These are phyloP conservation scores for Elsinoe perseae DNA, from an alignment of 2,329 filamentous ascomycete genomes.

Conservation along the genomic window DNA sequence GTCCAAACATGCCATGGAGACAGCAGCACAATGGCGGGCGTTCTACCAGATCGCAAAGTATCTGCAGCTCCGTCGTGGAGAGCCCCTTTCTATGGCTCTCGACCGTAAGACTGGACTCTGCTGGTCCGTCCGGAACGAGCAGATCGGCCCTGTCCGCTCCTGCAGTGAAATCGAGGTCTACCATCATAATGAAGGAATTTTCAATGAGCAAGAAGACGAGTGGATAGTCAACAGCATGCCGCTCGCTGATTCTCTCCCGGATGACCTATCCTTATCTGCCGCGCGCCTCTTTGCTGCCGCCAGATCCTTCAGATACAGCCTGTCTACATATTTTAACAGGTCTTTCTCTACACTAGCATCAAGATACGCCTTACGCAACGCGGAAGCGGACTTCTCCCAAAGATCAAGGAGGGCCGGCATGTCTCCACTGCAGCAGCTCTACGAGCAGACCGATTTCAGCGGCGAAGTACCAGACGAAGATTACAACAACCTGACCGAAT, in stretches of 20 bases:
- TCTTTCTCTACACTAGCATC: constrained; percentile 26
- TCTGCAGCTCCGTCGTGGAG: constrained; percentile 75
- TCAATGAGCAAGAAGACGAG: constrained; percentile 28
- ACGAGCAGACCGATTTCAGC: constrained; percentile 69
- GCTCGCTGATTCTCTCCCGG: constrained; percentile 19
- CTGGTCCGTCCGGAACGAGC: constrained; percentile 79
- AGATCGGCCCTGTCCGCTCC: constrained; percentile 67
- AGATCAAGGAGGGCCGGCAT: constrained; percentile 8
- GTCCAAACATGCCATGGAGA: constrained; percentile 62
- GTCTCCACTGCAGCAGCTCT: constrained; percentile 62
- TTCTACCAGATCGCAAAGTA: constrained; percentile 83
- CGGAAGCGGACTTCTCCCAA: constrained; percentile 11
- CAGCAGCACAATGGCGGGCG: constrained; percentile 78
- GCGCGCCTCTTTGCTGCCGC: constrained; percentile 22
- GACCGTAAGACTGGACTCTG: constrained; percentile 64
- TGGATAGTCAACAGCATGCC: constrained; percentile 21
- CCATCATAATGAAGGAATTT: constrained; percentile 54
- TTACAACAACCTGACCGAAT: constrained; percentile 59
- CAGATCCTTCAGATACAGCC: constrained; percentile 20
- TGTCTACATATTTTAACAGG: constrained; percentile 22
- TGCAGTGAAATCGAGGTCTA: constrained; percentile 73
- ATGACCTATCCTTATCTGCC: constrained; percentile 16
- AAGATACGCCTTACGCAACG: constrained; percentile 14
- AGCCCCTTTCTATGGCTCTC: constrained; percentile 68
- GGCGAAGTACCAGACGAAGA: constrained; percentile 77